phyloP scores from a whole-genome alignment of 306 rosid species.

The Cucurbita pepo region DNA sequence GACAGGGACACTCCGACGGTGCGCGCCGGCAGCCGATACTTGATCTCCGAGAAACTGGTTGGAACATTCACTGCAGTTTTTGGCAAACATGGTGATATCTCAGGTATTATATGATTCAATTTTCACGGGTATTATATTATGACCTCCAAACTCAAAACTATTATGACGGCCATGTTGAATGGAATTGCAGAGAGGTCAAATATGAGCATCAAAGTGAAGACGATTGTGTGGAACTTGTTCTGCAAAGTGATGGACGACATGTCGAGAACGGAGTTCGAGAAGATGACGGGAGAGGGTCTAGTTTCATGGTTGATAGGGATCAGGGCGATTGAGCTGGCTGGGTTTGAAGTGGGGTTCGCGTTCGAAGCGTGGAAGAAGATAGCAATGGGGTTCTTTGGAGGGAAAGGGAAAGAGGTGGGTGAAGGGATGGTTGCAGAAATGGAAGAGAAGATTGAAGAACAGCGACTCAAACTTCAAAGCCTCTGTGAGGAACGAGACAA shows the following conservation, averaged over 20 bases:
- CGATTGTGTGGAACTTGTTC: not conserved
- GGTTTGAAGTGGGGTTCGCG: not conserved
- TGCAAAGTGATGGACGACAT: not conserved
- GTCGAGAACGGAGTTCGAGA: not conserved
- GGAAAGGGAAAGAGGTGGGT: not conserved
- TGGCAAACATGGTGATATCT: not conserved
- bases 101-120: not conserved
- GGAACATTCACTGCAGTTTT: not conserved
- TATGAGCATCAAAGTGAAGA: not conserved
- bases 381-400: not conserved
- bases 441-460: not conserved
- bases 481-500: not conserved
- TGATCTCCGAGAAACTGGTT: not conserved
- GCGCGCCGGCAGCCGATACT: not conserved
- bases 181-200: not conserved
- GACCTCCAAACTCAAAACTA: no score
- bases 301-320: slow-evolving; percentile 1
- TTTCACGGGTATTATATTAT: no score
- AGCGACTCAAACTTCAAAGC: not conserved
- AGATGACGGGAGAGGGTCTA: not conserved
- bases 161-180: not conserved
- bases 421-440: not conserved
- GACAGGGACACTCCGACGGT: not conserved
- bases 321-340: not conserved
- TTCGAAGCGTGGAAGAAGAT: not conserved